Evolutionary conservation across 192 early-diverging fungal species (phyloP), one percentile per base, ranked within the genome.

Genomic region (Coemansia javaensis): DNA sequence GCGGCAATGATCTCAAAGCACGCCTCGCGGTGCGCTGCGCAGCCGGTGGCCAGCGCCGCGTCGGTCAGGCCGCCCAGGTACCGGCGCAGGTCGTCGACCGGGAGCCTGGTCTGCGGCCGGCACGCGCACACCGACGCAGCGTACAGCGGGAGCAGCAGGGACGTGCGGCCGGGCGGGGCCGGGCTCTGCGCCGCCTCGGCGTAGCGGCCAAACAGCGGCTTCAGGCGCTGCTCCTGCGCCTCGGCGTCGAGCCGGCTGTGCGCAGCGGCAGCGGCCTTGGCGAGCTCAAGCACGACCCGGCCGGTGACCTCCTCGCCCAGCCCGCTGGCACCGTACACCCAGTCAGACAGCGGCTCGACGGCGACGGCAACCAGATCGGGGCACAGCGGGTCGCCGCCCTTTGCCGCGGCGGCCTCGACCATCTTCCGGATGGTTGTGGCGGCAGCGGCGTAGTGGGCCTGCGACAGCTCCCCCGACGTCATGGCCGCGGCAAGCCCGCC

Each of bases 1-100:
- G 85, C 77, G 5, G 83, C 80, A 5, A 81, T 66, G 8, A 78
- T 58, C 51, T 83, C 77, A 32, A 80, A 75, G 14, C 82, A 51
- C 7, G 82, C 65, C 27, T 75, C 67, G 7, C 76, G 75, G 30
- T 81, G 74, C 0, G 60, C 42, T 1, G 37, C 10, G 48, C 77
- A 76, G 5, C 20, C 16, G 2, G 77, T 67, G 33, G 48, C 47
- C 42, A 82, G 54, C 2, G 78, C 67, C 7, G 67, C 46, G 0
- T 45, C 35, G 1, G 79, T 42, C 17, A 87, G 43, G 0, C 50
- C 47, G 14, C 64, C 59, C 17, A 79, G 39, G 18, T 80, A 83
- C 15, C 47, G 60, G 23, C 44, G 50, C 22, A 78, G 32, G 20
- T 78, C 56, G 7, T 57, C 56, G n/a, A 81, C 64, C 1, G 85